These are phyloP conservation scores for Aspergillus sp. DNA, from an alignment of 2,329 filamentous ascomycete species.

Conservation along the genomic window DNA sequence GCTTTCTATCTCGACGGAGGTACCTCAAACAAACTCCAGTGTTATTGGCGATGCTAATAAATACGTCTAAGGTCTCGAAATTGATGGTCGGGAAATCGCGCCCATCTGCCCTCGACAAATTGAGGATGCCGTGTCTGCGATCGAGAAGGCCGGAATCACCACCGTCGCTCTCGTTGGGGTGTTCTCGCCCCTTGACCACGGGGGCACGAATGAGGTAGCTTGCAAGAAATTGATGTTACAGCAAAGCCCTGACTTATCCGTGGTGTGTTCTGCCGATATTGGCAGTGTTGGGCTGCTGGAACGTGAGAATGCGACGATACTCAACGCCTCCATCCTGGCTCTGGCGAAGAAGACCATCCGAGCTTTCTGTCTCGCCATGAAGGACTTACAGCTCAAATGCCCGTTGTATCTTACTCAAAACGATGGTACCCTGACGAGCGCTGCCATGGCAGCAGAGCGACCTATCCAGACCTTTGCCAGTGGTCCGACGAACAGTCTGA, in stretches of 20 bases:
- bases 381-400: slow-evolving; percentile 47
- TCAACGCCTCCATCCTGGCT: slow-evolving; percentile 52
- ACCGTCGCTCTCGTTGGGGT: slow-evolving; percentile 59
- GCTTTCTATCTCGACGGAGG: slow-evolving; percentile 51
- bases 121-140: slow-evolving; percentile 39
- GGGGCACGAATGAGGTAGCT: slow-evolving; percentile 22
- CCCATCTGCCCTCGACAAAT: slow-evolving; percentile 10
- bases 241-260: slow-evolving; percentile 19
- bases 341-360: slow-evolving; percentile 50
- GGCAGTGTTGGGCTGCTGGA: slow-evolving; percentile 54
- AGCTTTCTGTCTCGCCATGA: slow-evolving; percentile 51
- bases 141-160: slow-evolving; percentile 47
- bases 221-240: slow-evolving; percentile 14
- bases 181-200: slow-evolving; percentile 60
- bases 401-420: slow-evolving; percentile 57
- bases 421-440: slow-evolving; percentile 53
- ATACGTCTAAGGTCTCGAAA: slow-evolving; percentile 40
- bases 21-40: not conserved
- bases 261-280: slow-evolving; percentile 55
- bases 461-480: slow-evolving; percentile 57
- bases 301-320: slow-evolving; percentile 54
- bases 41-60: not conserved
- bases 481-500: slow-evolving; percentile 57
- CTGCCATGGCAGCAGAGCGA: slow-evolving; percentile 48
- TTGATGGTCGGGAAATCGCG: slow-evolving; percentile 37